phyloP scores from a whole-genome alignment of 2,329 filamentous ascomycete species.

The Proliferodiscus dingleyae region DNA sequence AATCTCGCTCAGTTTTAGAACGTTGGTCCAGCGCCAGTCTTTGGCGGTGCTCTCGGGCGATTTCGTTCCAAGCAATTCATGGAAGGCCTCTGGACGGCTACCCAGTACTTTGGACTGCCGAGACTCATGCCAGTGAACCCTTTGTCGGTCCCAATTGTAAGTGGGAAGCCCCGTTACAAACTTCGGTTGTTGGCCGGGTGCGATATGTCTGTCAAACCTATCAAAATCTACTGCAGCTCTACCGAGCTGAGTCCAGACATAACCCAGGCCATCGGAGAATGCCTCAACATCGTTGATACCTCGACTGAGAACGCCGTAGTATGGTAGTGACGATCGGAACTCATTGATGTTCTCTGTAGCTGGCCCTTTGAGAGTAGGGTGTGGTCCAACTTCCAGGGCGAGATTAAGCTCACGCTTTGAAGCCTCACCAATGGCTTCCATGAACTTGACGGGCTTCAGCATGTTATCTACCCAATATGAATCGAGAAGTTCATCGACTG shows the following conservation, averaged over 20 bases:
- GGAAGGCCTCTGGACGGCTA: conserved; percentile 6
- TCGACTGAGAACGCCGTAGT: conserved; percentile 7
- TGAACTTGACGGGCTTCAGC: conserved; percentile 7
- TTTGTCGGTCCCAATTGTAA: conserved; percentile 21
- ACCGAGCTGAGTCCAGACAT: conserved; percentile 7
- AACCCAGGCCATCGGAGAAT: conserved; percentile 5
- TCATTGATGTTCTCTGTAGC: conserved; percentile 7
- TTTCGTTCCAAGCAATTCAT: conserved; percentile 10
- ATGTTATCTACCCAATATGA: conserved; percentile 36
- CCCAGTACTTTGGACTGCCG: conserved; percentile 8
- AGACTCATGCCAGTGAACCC: conserved; percentile 17
- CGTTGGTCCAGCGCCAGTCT: conserved; percentile 13
- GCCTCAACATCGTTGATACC: conserved; percentile 5
- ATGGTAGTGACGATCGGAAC: conserved; percentile 1
- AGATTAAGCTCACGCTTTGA: conserved; percentile 12
- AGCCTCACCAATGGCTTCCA: conserved; percentile 23
- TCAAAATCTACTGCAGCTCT: not conserved
- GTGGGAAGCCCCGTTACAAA: conserved; percentile 10
- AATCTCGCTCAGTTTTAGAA: conserved; percentile 25
- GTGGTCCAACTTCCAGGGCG: conserved; percentile 13
- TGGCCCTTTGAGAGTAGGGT: conserved; percentile 11
- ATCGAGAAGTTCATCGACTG: conserved; percentile 24
- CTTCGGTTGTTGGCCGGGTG: not conserved
- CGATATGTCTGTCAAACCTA: not conserved
- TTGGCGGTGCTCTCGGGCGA: conserved; percentile 3